Percentiles rank a stretch among this genome's conserved stretches.
Conservation (phyloP, 2,329 filamentous ascomycete genomes). For the Neurospora sp. region DNA sequence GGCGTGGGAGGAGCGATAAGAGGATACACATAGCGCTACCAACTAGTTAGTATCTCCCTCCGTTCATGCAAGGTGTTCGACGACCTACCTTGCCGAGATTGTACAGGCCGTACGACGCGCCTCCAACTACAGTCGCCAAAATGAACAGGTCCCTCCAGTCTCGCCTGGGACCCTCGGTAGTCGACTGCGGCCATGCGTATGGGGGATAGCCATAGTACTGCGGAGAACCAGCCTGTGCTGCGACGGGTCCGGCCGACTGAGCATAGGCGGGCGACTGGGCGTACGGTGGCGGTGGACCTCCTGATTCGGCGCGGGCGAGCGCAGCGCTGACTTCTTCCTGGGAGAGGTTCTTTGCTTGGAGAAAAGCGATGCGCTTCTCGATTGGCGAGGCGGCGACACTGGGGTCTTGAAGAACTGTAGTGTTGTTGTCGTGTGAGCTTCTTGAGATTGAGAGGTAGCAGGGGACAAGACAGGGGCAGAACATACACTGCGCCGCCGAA, state of each 20-base stretch:
- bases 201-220: slow-evolving; percentile 37
- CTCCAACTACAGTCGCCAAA: slow-evolving; percentile 91
- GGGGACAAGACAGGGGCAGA: slow-evolving; percentile 18
- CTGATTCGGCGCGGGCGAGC: slow-evolving; percentile 56
- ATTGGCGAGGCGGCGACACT: slow-evolving; percentile 82
- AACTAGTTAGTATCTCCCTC: slow-evolving; percentile 15
- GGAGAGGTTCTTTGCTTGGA: slow-evolving; percentile 94
- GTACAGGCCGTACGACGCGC: slow-evolving; percentile 82
- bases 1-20: slow-evolving; percentile 88
- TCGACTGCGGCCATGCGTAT: slow-evolving; percentile 46
- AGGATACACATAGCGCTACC: slow-evolving; percentile 78
- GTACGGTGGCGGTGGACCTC: slow-evolving; percentile 25
- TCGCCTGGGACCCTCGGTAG: slow-evolving; percentile 56
- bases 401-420: slow-evolving; percentile 83
- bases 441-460: not conserved
- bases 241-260: slow-evolving; percentile 18
- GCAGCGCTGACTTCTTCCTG: slow-evolving; percentile 88
- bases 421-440: not conserved
- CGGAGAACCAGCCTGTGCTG: slow-evolving; percentile 33
- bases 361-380: slow-evolving; percentile 84
- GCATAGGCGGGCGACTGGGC: slow-evolving; percentile 30
- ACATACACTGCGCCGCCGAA: slow-evolving; percentile 45
- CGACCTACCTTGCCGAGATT: slow-evolving; percentile 65
- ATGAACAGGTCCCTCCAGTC: slow-evolving; percentile 99
- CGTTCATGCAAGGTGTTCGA: not conserved